Evolutionary conservation across 768 basidiomycete genomes (phyloP).

Genomic region (Megacollybia marginata): DNA sequence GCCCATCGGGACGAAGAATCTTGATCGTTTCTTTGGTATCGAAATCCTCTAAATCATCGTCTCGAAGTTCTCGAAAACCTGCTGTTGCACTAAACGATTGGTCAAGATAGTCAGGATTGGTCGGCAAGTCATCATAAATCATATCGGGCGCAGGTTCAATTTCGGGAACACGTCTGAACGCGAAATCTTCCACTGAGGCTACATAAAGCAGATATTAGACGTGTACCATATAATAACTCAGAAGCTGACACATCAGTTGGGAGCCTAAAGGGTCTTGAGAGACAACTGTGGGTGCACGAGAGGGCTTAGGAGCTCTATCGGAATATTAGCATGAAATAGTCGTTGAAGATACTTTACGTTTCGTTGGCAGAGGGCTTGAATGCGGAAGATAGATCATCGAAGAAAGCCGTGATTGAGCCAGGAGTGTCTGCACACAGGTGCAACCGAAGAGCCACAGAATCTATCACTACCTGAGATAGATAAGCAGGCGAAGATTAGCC

Average conservation of each 20-base stretch:
- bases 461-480: conserved; percentile 42
- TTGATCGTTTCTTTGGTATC: conserved; percentile 69
- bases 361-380: conserved; percentile 28
- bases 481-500: background rate
- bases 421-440: conserved; percentile 79
- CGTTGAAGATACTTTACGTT: background rate
- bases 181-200: conserved; percentile 79
- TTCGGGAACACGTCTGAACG: conserved; percentile 70
- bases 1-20: conserved; percentile 54
- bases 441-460: conserved; percentile 44
- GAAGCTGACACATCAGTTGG: conserved; percentile 24
- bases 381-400: conserved; percentile 39
- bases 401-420: conserved; percentile 48
- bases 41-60: conserved; percentile 70
- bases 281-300: conserved; percentile 24
- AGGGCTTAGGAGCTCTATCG: conserved; percentile 18
- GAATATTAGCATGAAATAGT: background rate
- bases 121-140: conserved; percentile 87
- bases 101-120: conserved; percentile 82
- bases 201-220: background rate
- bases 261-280: conserved; percentile 10
- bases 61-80: conserved; percentile 63
- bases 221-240: background rate
- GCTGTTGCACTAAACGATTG: conserved; percentile 73
- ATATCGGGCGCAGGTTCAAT: conserved; percentile 79